Conservation (phyloP, 257 asterid species). For the Fraxinus americana region DNA sequence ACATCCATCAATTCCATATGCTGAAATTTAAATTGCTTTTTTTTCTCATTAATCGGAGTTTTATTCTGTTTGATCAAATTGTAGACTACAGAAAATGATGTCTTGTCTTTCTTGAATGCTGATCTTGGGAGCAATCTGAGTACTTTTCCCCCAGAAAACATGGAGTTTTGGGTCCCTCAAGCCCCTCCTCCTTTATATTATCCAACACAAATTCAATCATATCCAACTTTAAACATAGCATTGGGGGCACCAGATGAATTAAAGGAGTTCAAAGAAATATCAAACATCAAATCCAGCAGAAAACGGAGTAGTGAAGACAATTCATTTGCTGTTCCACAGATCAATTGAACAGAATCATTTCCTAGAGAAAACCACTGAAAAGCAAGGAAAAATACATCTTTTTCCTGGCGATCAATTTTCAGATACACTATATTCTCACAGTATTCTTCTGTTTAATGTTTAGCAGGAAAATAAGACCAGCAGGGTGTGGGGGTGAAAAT, state of each 20-base stretch:
- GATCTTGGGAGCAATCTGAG: slow-evolving; percentile 34
- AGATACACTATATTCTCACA: not conserved
- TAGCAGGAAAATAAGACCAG: slow-evolving; percentile 21
- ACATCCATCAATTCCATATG: not conserved
- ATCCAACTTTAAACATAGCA: slow-evolving; percentile 30
- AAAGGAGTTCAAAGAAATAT: slow-evolving; percentile 38
- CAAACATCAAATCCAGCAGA: slow-evolving; percentile 39
- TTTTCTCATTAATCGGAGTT: not conserved
- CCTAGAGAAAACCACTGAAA: slow-evolving; percentile 36
- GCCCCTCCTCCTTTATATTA: slow-evolving; percentile 30
- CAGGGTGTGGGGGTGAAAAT: slow-evolving; percentile 16
- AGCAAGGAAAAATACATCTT: not conserved
- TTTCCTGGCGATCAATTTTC: slow-evolving; percentile 1
- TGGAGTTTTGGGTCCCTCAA: slow-evolving; percentile 72
- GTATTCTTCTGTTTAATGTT: not conserved
- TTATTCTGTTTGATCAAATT: not conserved
- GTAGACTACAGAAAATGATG: slow-evolving; percentile 53
- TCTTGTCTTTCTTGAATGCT: slow-evolving; percentile 56
- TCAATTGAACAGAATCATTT: slow-evolving; percentile 43
- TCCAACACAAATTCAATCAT: slow-evolving; percentile 38
- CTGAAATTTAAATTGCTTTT: not conserved
- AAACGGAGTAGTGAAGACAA: slow-evolving; percentile 54
- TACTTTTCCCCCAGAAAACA: slow-evolving; percentile 39
- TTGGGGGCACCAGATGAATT: slow-evolving; percentile 46
- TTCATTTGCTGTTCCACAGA: slow-evolving; percentile 80